These are phyloP conservation scores for Daldinia grandis DNA, from an alignment of 495 filamentous ascomycete species.

Conservation along the genomic window DNA sequence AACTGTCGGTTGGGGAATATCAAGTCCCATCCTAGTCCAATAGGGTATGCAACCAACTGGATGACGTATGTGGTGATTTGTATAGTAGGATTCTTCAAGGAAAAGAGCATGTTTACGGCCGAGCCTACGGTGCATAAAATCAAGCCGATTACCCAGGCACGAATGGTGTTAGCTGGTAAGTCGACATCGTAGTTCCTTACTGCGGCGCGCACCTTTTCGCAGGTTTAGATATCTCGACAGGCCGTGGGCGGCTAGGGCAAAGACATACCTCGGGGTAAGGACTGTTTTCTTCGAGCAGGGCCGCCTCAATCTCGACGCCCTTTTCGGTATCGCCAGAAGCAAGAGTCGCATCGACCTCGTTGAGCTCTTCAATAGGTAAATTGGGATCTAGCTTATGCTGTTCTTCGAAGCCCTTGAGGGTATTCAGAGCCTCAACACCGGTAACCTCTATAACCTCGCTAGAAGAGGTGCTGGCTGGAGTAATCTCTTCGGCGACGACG, in stretches of 20 bases:
- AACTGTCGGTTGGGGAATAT: constrained; percentile 65
- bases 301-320: constrained; percentile 62
- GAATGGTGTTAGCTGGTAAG: constrained; percentile 71
- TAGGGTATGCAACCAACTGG: constrained; percentile 73
- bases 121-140: constrained; percentile 69
- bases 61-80: constrained; percentile 72
- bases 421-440: constrained; percentile 45
- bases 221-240: constrained; percentile 48
- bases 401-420: constrained; percentile 61
- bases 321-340: constrained; percentile 61
- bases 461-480: constrained; percentile 36
- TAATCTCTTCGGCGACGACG: constrained; percentile 34
- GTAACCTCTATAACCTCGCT: constrained; percentile 28
- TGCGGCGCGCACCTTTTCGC: constrained; percentile 63
- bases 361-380: constrained; percentile 66
- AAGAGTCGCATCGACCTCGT: constrained; percentile 69
- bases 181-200: constrained; percentile 73
- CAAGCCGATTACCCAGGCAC: constrained; percentile 77
- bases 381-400: constrained; percentile 76
- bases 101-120: constrained; percentile 74
- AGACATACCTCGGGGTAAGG: constrained; percentile 71
- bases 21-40: constrained; percentile 67
- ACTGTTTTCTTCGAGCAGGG: constrained; percentile 70
- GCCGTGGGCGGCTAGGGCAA: constrained; percentile 27
- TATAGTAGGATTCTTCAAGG: constrained; percentile 70